Conservation (phyloP, 495 filamentous ascomycete species). For the Lophiostoma macrostomum region DNA sequence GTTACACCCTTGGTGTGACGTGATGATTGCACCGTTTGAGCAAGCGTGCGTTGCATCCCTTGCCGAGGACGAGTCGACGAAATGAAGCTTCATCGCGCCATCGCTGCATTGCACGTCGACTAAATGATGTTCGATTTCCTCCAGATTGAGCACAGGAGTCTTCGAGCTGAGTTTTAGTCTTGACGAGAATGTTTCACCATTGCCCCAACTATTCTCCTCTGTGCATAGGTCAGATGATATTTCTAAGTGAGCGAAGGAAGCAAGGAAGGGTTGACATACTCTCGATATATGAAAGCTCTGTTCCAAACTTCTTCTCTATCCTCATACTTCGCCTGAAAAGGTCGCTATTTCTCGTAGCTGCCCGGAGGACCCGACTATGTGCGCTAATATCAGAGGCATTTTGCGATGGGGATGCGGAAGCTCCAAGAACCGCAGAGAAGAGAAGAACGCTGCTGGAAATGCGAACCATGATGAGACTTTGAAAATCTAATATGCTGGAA, state of each 20-base stretch:
- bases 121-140: conserved; percentile 29
- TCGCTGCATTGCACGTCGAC: conserved; percentile 17
- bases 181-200: conserved; percentile 19
- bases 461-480: too few relatives aligned
- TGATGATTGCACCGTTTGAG: conserved; percentile 21
- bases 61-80: conserved; percentile 10
- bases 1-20: conserved; percentile 28
- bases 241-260: neutral
- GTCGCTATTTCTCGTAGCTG: conserved; percentile 17
- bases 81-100: conserved; percentile 18
- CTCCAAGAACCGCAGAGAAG: neutral
- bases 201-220: conserved; percentile 20
- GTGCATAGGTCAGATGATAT: neutral
- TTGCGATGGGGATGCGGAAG: conserved; percentile 1
- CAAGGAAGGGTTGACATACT: neutral
- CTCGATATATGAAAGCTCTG: conserved; percentile 20
- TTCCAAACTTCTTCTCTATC: conserved; percentile 16
- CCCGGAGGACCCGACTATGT: conserved; percentile 13
- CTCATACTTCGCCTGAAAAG: conserved; percentile 16
- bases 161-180: conserved; percentile 18
- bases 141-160: conserved; percentile 21
- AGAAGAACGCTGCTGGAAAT: conserved; percentile 12
- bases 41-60: conserved; percentile 20
- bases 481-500: too few relatives aligned
- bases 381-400: neutral